Conservation (phyloP, 1,139 yeast species). For the Chernovozyma sophiae-reginae region DNA sequence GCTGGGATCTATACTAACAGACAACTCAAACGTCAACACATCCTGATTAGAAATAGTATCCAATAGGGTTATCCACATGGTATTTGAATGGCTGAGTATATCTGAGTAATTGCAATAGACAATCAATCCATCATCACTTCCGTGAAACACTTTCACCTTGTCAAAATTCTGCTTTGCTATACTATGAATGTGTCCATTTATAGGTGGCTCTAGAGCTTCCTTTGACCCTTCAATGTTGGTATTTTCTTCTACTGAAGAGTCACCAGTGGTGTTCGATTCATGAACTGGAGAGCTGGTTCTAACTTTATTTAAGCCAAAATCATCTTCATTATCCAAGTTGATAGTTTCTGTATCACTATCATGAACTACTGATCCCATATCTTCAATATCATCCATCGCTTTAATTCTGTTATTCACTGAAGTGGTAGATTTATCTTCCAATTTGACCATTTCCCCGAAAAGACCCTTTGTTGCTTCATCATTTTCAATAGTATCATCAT, state of each 20-base stretch:
- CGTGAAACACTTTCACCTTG: constrained; percentile 2
- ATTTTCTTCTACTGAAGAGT: too few relatives aligned
- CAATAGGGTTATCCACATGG: constrained; percentile 1
- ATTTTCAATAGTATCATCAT: background rate
- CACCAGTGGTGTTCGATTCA: too few relatives aligned
- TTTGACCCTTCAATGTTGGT: too few relatives aligned
- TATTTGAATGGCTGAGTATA: background rate
- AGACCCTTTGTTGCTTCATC: constrained; percentile 1
- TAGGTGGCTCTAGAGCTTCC: too few relatives aligned
- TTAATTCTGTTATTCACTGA: background rate
- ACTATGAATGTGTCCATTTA: background rate
- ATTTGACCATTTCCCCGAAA: constrained; percentile 6
- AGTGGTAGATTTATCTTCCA: constrained; percentile 6
- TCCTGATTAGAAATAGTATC: constrained; percentile 1
- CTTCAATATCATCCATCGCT: background rate
- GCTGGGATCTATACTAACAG: background rate
- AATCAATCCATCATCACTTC: constrained; percentile 1
- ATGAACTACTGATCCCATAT: constrained; percentile 1
- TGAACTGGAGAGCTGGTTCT: background rate
- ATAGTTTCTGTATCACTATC: constrained; percentile 28
- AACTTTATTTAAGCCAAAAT: constrained; percentile 7
- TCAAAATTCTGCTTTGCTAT: background rate
- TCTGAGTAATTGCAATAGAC: constrained; percentile 2
- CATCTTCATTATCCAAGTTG: constrained; percentile 17
- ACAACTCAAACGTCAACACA: background rate